These are phyloP conservation scores for Rhododendron kiyosumense DNA, from an alignment of 148 eudicot genomes.

Conservation along the genomic window DNA sequence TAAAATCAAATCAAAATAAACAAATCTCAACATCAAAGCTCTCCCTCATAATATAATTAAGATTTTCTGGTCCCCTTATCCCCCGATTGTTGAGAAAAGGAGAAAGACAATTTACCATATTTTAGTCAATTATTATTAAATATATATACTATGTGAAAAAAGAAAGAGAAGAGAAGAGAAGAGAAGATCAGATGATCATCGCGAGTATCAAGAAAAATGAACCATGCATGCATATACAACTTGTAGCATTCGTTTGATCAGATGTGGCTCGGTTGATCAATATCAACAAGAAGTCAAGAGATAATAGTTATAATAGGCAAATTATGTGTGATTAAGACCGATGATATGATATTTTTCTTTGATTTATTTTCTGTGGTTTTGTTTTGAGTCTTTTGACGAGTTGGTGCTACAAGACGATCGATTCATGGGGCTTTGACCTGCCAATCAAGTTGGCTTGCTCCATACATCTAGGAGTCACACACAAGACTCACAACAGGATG, in stretches of 20 bases:
- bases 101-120: neutral
- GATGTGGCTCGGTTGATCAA: neutral
- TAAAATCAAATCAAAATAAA: neutral
- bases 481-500: neutral
- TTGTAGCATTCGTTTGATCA: neutral
- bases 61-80: conserved; percentile 42
- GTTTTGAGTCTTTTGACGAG: neutral
- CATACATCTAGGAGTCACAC: no score
- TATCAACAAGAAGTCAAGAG: neutral
- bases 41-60: conserved; percentile 22
- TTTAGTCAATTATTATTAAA: no score
- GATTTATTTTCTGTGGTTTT: neutral
- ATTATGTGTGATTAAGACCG: neutral
- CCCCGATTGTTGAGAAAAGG: conserved; percentile 10
- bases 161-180: neutral
- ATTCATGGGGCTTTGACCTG: neutral
- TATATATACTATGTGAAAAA: neutral
- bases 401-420: neutral
- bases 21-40: conserved; percentile 21
- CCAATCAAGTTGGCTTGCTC: neutral
- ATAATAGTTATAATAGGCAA: neutral
- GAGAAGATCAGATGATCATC: neutral
- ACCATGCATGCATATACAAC: neutral
- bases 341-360: neutral
- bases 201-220: neutral